Percentiles rank a stretch among this genome's conserved stretches.
These are phyloP conservation scores for Starmera dryadoides DNA, from an alignment of 805 yeast genomes.

Conservation along the genomic window DNA sequence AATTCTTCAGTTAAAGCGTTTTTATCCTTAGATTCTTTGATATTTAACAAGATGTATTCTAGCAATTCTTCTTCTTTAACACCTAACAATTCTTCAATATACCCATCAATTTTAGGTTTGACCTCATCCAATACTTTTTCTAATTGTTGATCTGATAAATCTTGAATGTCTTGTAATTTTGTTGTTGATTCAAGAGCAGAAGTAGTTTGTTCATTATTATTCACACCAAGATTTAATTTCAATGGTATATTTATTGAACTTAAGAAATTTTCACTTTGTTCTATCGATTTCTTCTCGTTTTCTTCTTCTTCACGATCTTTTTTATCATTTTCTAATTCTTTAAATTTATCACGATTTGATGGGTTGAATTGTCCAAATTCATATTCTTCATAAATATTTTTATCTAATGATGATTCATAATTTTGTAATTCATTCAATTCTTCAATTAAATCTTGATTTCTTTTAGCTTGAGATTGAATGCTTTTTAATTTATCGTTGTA, in stretches of 20 bases:
- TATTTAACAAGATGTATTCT: slow-evolving; percentile 32
- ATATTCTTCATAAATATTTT: slow-evolving; percentile 16
- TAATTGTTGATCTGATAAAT: slow-evolving; percentile 9
- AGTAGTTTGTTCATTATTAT: not conserved
- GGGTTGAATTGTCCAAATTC: slow-evolving; percentile 11
- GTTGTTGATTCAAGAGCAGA: not conserved
- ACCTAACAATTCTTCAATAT: slow-evolving; percentile 47
- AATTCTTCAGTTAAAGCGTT: slow-evolving; percentile 34
- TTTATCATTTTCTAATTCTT: slow-evolving; percentile 38
- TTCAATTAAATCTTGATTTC: slow-evolving; percentile 13
- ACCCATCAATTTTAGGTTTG: slow-evolving; percentile 29
- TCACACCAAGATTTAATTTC: slow-evolving; percentile 5
- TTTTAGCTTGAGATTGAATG: slow-evolving; percentile 7
- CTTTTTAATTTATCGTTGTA: slow-evolving; percentile 13
- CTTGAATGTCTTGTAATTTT: not conserved
- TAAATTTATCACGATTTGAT: slow-evolving; percentile 12
- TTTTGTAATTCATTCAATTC: slow-evolving; percentile 17
- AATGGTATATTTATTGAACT: slow-evolving; percentile 11
- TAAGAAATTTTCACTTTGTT: slow-evolving; percentile 11
- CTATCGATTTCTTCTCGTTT: slow-evolving; percentile 14
- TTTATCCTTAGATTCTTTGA: slow-evolving; percentile 27
- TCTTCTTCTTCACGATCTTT: slow-evolving; percentile 30
- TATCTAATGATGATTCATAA: slow-evolving; percentile 33
- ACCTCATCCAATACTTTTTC: slow-evolving; percentile 17
- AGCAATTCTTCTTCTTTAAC: slow-evolving; percentile 43